Evolutionary conservation across 1,284 basidiomycete species (phyloP).

Genomic region (Inonotus obliquus): DNA sequence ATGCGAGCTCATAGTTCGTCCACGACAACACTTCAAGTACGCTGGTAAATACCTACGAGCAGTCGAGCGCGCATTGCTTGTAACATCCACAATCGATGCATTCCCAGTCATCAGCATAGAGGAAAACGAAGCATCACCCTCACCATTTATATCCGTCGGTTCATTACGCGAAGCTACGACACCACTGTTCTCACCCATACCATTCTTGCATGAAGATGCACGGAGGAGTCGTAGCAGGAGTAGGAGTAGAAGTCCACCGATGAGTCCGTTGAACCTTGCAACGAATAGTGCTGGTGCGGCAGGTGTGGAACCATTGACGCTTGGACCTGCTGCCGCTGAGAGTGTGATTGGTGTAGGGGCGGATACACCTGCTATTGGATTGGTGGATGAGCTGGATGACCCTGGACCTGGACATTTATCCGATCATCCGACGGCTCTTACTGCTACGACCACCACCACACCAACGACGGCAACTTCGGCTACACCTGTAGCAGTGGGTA

Average conservation of each 20-base stretch:
- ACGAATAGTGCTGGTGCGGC: constrained; percentile 21
- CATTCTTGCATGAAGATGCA: constrained; percentile 75
- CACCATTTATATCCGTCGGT: constrained; percentile 35
- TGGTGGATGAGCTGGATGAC: constrained; percentile 81
- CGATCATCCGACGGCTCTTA: constrained; percentile 67
- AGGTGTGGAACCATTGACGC: constrained; percentile 22
- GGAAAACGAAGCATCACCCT: constrained; percentile 27
- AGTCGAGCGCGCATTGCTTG: constrained; percentile 79
- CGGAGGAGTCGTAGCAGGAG: constrained; percentile 32
- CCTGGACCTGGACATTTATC: constrained; percentile 77
- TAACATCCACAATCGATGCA: constrained; percentile 74
- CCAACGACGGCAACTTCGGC: neutral
- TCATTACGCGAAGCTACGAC: constrained; percentile 55
- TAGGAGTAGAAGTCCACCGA: constrained; percentile 54
- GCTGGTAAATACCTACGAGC: constrained; percentile 91
- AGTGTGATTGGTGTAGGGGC: neutral
- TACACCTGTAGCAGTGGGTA: neutral
- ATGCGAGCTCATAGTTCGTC: constrained; percentile 77
- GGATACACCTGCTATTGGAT: constrained; percentile 39
- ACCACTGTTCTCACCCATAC: constrained; percentile 79
- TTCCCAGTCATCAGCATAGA: constrained; percentile 46
- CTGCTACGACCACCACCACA: constrained; percentile 47
- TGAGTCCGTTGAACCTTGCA: constrained; percentile 59
- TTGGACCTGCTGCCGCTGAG: constrained; percentile 22
- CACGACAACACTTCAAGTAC: constrained; percentile 68